These are phyloP conservation scores for Trichosporon sp. DNA, from an alignment of 1,284 basidiomycete species.

Conservation along the genomic window DNA sequence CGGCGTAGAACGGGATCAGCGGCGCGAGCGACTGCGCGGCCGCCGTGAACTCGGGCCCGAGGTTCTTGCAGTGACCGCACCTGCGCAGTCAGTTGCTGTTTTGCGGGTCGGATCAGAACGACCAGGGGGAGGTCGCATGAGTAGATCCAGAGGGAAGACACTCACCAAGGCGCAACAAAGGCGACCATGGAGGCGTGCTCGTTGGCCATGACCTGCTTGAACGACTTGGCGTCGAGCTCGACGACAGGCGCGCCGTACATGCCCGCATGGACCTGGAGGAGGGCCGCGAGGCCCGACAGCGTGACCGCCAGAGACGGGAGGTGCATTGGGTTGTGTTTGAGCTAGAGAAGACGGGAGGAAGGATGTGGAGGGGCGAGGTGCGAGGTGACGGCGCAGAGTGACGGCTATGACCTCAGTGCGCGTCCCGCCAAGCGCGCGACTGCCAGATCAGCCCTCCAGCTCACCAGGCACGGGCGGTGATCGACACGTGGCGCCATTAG, in stretches of 20 bases:
- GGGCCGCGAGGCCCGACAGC: conserved; percentile 1
- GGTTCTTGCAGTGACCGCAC: conserved; percentile 70
- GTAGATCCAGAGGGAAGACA: background rate
- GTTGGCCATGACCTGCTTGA: conserved; percentile 67
- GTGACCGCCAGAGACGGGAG: conserved; percentile 11
- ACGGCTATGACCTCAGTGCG: background rate
- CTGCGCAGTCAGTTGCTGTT: background rate
- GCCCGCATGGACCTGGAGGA: conserved; percentile 59
- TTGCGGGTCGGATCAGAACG: background rate
- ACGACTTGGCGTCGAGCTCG: conserved; percentile 66
- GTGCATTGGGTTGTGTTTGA: conserved; percentile 9
- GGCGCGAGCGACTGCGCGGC: conserved; percentile 75
- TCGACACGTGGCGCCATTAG: background rate
- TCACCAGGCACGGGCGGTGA: background rate
- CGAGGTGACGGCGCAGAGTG: background rate
- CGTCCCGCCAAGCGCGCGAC: background rate
- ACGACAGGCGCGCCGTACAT: conserved; percentile 72
- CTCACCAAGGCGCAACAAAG: conserved; percentile 83
- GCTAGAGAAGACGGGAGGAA: background rate
- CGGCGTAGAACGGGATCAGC: conserved; percentile 78
- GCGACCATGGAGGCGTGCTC: conserved; percentile 73
- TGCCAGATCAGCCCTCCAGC: background rate
- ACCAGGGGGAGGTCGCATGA: background rate
- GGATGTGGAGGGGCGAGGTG: background rate
- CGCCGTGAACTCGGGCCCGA: conserved; percentile 79